Percentiles rank a stretch among this genome's conserved stretches.
phyloP scores from a whole-genome alignment of 495 filamentous ascomycete species.

The Cercophora newfieldiana region DNA sequence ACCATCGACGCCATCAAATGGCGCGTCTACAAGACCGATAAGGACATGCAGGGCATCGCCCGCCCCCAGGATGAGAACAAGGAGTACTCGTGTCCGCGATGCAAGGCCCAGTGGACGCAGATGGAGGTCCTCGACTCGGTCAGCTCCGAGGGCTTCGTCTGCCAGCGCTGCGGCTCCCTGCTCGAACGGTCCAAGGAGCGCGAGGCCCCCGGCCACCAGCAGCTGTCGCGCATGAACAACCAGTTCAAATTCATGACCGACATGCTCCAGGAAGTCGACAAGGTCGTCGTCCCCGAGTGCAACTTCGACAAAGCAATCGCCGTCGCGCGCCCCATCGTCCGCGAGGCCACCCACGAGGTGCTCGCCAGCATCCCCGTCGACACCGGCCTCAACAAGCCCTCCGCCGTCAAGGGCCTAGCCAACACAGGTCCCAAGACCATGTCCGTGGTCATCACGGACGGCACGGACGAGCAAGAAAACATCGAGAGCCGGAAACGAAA shows the following conservation, averaged over 20 bases:
- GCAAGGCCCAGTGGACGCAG: conserved; percentile 76
- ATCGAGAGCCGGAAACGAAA: conserved; percentile 71
- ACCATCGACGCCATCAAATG: conserved; percentile 97
- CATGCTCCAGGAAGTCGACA: conserved; percentile 83
- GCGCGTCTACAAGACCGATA: conserved; percentile 79
- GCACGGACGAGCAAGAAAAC: conserved; percentile 71
- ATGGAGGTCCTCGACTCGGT: conserved; percentile 79
- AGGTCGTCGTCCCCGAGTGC: conserved; percentile 77
- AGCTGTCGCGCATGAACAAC: conserved; percentile 80
- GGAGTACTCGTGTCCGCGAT: conserved; percentile 83
- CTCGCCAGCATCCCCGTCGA: conserved; percentile 55
- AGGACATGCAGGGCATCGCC: conserved; percentile 77
- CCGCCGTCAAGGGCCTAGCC: conserved; percentile 68
- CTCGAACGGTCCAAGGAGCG: conserved; percentile 68
- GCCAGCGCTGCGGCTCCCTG: conserved; percentile 73
- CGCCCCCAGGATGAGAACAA: conserved; percentile 82
- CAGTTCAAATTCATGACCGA: conserved; percentile 84
- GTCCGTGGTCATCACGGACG: conserved; percentile 73
- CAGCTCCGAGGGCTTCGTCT: conserved; percentile 71
- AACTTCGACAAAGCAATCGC: conserved; percentile 77
- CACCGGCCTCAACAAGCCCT: conserved; percentile 48
- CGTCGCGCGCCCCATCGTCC: conserved; percentile 57
- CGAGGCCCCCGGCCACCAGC: conserved; percentile 74
- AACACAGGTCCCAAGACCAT: conserved; percentile 70
- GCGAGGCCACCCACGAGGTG: conserved; percentile 62